phyloP scores from a whole-genome alignment of 441 rosid genomes.

The Mallotus japonicus region DNA sequence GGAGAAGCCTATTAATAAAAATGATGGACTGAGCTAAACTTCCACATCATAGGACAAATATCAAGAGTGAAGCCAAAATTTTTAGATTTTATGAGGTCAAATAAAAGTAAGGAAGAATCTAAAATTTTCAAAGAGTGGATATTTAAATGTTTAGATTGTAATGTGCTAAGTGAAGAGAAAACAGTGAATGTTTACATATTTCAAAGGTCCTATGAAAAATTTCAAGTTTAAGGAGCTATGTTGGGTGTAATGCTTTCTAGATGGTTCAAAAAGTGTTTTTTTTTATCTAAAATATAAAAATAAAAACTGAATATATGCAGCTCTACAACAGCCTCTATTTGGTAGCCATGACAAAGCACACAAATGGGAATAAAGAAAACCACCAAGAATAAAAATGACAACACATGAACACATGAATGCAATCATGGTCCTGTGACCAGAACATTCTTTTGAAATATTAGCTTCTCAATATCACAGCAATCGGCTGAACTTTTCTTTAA shows the following conservation, averaged over 20 bases:
- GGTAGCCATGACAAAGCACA: background rate
- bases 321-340: background rate
- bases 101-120: background rate
- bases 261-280: background rate
- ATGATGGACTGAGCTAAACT: background rate
- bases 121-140: background rate
- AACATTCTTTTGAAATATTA: background rate
- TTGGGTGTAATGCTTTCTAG: background rate
- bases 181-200: background rate
- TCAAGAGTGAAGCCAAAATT: background rate
- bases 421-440: background rate
- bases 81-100: background rate
- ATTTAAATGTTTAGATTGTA: background rate
- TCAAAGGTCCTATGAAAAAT: background rate
- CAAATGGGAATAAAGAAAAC: background rate
- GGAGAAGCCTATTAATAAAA: background rate
- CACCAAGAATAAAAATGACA: background rate
- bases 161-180: background rate
- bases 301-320: too few species aligned
- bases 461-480: background rate
- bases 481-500: background rate
- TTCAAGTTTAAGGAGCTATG: background rate
- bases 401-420: background rate
- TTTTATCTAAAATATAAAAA: too few species aligned
- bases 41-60: too few species aligned